Base-by-base conservation (phyloP, 257 asterid species). In the Plantago ovata region DNA sequence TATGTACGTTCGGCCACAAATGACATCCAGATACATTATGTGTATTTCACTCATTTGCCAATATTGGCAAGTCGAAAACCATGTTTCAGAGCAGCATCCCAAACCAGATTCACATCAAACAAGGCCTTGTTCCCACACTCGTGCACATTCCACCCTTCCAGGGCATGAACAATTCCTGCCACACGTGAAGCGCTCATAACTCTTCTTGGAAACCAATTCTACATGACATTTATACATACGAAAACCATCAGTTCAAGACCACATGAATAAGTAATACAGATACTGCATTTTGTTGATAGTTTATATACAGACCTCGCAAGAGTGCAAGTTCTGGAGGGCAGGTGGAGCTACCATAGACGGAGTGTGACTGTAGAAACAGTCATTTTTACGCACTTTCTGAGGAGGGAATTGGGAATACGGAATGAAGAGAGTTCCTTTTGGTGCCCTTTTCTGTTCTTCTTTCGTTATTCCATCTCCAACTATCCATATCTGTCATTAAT, bases 181-280 rank as follows among this genome's bases (percentile, higher is more conserved):
- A n/a, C n/a, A n/a, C n/a, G n/a, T n/a, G n/a, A n/a, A n/a, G n/a
- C n/a, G n/a, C n/a, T n/a, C n/a, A n/a, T n/a, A n/a, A n/a, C n/a
- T n/a, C n/a, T n/a, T n/a, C n/a, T n/a, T n/a, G n/a, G n/a, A 72
- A 85, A 40, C 96, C 95, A 87, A 51, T 84, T 85, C 96, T 84
- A 58, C 49, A 58, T 18, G 48, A 32, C 24, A 9, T 22, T 18
- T 32, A 20, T 28, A 12, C 14, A 52, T 28, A 21, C 12, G n/a
- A 0, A 21, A 52, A 22, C 57, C 21, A 18, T 28, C 28, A 13
- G 5, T 21, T 33, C 40, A 10, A 20, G 53, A 16, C 21, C 58
- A n/a, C n/a, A n/a, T n/a, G 8, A 38, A 38, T 42, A 10, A 42
- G 47, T 10, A 8, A 8, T 7, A 41, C 5, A 10, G 15, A 45